A percentile compares a stretch with the other conserved stretches of the same genome.
Evolutionary conservation across 2,329 filamentous ascomycete species (phyloP).

Genomic region (Bimuria novae-zelandiae): DNA sequence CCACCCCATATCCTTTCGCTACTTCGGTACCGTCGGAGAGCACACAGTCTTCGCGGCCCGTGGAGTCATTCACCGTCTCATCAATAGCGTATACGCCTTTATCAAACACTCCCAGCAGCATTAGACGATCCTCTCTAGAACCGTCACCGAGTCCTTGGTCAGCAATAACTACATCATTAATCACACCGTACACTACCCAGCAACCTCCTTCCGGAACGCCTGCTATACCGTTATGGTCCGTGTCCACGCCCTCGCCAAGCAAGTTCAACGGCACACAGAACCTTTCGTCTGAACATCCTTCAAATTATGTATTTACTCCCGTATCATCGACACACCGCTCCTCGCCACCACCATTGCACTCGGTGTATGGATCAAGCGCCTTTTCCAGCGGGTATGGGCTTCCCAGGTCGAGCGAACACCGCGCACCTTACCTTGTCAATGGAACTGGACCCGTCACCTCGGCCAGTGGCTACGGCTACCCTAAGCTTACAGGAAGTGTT

Average conservation of each 20-base stretch:
- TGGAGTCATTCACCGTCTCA: background rate
- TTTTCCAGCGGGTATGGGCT: slow-evolving; percentile 14
- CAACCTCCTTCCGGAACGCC: background rate
- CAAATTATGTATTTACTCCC: background rate
- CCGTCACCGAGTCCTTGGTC: too few species aligned
- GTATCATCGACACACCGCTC: background rate
- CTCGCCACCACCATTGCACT: background rate
- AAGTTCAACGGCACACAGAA: background rate
- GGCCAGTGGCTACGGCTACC: background rate
- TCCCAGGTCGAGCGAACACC: slow-evolving; percentile 13
- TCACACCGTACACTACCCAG: background rate
- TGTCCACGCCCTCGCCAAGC: background rate
- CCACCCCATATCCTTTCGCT: slow-evolving; percentile 13
- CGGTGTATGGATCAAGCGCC: slow-evolving; percentile 2
- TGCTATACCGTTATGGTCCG: background rate
- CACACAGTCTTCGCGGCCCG: background rate
- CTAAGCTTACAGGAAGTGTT: background rate
- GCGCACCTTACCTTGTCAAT: slow-evolving; percentile 1
- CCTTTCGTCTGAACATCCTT: background rate
- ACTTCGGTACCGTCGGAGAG: slow-evolving; percentile 5
- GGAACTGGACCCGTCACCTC: slow-evolving; percentile 2
- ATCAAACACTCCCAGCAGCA: background rate
- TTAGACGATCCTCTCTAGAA: background rate
- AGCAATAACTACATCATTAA: background rate
- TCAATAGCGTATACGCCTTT: background rate